phyloP scores from a whole-genome alignment of 345 rosid species.

The Populus simonii region DNA sequence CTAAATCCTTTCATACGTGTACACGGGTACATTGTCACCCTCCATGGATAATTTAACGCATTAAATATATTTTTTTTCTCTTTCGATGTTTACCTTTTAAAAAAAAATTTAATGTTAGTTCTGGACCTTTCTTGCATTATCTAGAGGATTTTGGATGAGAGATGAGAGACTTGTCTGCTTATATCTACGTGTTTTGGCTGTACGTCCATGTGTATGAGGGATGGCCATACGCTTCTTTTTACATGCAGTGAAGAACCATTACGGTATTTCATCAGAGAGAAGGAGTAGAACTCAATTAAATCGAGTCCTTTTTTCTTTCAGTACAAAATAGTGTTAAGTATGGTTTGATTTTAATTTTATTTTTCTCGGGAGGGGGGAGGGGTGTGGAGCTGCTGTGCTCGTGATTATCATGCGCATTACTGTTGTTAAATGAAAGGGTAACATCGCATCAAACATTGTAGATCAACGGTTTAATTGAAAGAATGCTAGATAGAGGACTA shows the following conservation, averaged over 20 bases:
- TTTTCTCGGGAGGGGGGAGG: too few species aligned
- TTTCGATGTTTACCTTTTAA: neutral
- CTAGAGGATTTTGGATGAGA: neutral
- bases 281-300: too few species aligned
- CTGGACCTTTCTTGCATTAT: neutral
- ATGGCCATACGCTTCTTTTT: neutral
- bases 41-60: too few species aligned
- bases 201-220: neutral
- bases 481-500: neutral
- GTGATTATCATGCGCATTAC: too few species aligned
- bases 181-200: slow-evolving; percentile 10
- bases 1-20: slow-evolving; percentile 4
- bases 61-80: neutral
- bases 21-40: slow-evolving; percentile 9
- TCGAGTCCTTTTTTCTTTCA: too few species aligned
- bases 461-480: neutral
- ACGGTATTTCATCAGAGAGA: neutral
- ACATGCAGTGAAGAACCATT: neutral
- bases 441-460: too few species aligned
- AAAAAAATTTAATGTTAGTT: neutral
- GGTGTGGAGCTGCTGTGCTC: too few species aligned
- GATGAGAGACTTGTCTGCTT: neutral
- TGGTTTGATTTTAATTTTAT: too few species aligned
- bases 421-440: too few species aligned
- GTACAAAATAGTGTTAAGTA: neutral